Percentiles rank a stretch among this genome's conserved stretches.
Evolutionary conservation across 306 rosid genomes (phyloP).

Genomic region (Cicer bijugum): DNA sequence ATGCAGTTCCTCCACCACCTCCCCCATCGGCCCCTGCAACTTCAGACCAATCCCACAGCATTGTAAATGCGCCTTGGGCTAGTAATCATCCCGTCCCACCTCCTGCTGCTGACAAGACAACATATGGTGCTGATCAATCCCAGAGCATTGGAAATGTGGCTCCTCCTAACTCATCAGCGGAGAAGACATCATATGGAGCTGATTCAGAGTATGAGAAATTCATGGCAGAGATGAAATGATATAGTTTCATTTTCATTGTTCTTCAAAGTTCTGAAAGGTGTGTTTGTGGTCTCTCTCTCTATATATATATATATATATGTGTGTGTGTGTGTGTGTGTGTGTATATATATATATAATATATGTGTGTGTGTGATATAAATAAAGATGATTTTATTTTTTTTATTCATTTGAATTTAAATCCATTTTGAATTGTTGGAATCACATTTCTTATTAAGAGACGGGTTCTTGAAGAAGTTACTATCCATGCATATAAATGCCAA

Average conservation of each 20-base stretch:
- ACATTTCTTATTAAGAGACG: constrained; percentile 16
- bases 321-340: no score
- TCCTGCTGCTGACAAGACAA: constrained; percentile 61
- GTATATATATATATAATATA: no score
- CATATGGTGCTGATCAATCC: constrained; percentile 65
- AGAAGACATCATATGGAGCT: constrained; percentile 67
- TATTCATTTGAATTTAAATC: not conserved
- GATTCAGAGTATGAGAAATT: constrained; percentile 95
- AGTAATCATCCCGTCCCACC: constrained; percentile 59
- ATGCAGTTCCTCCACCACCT: constrained; percentile 80
- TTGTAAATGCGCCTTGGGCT: constrained; percentile 80
- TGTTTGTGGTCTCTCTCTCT: constrained; percentile 15
- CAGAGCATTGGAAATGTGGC: constrained; percentile 52
- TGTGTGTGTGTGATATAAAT: not conserved
- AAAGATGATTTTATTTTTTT: not conserved
- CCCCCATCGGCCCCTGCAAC: constrained; percentile 59
- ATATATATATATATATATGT: no score
- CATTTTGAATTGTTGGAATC: constrained; percentile 27
- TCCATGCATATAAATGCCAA: not conserved
- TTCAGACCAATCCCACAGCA: constrained; percentile 71
- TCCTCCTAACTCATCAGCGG: constrained; percentile 66
- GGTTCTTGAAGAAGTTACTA: not conserved
- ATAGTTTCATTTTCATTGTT: constrained; percentile 36
- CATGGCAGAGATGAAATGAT: constrained; percentile 98
- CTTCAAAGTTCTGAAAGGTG: constrained; percentile 54